Base-by-base conservation (phyloP, 2,329 filamentous ascomycete genomes). In the Neoscytalidium dimidiatum region DNA sequence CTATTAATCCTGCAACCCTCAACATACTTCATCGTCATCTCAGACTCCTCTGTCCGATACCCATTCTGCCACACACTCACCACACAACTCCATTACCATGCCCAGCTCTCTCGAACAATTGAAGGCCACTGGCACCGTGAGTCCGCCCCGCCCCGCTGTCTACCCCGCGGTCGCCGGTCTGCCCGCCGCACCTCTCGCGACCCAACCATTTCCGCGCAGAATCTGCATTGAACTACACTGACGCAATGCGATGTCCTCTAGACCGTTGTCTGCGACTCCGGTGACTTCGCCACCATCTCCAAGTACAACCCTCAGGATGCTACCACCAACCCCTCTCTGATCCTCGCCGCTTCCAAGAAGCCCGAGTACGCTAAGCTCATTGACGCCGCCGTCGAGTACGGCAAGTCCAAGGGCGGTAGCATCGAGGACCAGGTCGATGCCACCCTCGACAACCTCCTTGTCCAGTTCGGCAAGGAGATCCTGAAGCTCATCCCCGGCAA, bases 251-350 rank as follows among this genome's bases (percentile, higher is more conserved):
- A 29, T 21, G 26, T 49, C 48, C 64, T 44, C 71, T 77, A 95
- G 92, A 91, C 92, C 70, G 95, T 98, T 78, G 95, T 98, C 81
- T 94, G 91, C 81, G 95, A 98, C 85, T 97, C 94, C 82, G 95
- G 94, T 90, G 90, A 84, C 77, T 81, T 82, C 71, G 80, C 83
- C 88, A 94, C 94, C 81, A 99, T 99, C 81, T 94, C 86, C 86
- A 97, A 98, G 86, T 99, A 99, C 90, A 96, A 97, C 89, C 95
- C 95, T 71, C 94, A 99, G 87, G 95, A 99, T 92, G 95, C 95
- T 78, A 99, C 95, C 81, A 99, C 95, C 85, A 99, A 99, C 89
- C 95, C 95, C 67, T 98, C 95, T 69, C 87, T 99, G 80, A 98
- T 99, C 82, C 91, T 99, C 79, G 94, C 94, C 72, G 95, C 95